Conservation (phyloP, 768 basidiomycete species). For the Pleurotus tuber-regium region DNA sequence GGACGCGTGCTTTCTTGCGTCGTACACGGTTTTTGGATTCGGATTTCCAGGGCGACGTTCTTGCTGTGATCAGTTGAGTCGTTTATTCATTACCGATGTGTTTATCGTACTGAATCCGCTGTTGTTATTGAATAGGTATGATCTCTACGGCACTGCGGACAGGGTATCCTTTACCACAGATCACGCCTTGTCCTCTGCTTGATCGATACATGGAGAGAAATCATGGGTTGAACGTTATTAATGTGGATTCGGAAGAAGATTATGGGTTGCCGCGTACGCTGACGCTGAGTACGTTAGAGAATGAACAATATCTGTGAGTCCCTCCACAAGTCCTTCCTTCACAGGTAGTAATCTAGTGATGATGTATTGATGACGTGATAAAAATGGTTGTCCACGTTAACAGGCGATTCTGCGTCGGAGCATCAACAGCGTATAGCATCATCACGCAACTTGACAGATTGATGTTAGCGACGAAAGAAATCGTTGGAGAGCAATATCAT, state of each 20-base stretch:
- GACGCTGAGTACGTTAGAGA: conserved; percentile 69
- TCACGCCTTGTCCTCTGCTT: conserved; percentile 73
- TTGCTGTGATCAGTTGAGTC: conserved; percentile 75
- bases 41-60: conserved; percentile 80
- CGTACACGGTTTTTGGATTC: conserved; percentile 75
- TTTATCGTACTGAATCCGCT: not conserved
- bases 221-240: conserved; percentile 65
- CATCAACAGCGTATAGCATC: conserved; percentile 65
- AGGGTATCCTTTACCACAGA: conserved; percentile 76
- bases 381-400: not conserved
- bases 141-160: conserved; percentile 74
- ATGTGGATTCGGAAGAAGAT: conserved; percentile 70
- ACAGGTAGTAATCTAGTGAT: too few relatives aligned
- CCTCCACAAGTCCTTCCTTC: not conserved
- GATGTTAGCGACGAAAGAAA: conserved; percentile 80
- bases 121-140: conserved; percentile 70
- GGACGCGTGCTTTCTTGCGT: conserved; percentile 74
- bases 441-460: conserved; percentile 73
- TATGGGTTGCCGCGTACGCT: conserved; percentile 70
- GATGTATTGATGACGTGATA: too few relatives aligned
- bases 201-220: conserved; percentile 46
- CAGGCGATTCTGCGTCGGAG: conserved; percentile 71
- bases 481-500: conserved; percentile 86
- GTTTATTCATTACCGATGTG: not conserved
- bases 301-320: conserved; percentile 77